phyloP scores from a whole-genome alignment of 164 flowering plant species.

The Magnolia officinalis region DNA sequence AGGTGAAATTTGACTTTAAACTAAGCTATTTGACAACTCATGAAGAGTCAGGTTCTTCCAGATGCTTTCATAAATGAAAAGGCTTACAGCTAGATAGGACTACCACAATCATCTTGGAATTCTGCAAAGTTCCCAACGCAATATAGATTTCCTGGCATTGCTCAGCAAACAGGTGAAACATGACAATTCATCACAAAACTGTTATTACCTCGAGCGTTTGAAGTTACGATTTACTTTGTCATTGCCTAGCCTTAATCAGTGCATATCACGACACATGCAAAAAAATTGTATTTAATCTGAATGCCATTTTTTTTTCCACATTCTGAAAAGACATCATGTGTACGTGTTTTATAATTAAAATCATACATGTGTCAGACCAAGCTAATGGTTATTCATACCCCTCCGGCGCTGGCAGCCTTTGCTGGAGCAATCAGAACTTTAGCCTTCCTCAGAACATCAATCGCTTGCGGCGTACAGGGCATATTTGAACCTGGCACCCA shows the following conservation, averaged over 20 bases:
- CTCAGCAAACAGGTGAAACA: not conserved
- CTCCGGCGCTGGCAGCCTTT: constrained; percentile 97
- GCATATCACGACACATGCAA: not conserved
- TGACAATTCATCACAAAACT: not conserved
- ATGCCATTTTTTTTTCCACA: not conserved
- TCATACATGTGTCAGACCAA: not conserved
- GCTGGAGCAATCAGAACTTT: constrained; percentile 94
- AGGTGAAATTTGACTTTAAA: not conserved
- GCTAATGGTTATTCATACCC: constrained; percentile 46
- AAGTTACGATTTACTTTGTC: not conserved
- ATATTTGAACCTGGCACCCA: constrained; percentile 76
- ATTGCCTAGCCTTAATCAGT: not conserved
- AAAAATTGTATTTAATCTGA: too few relatives aligned
- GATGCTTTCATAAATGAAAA: too few relatives aligned
- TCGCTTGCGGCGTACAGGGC: constrained; percentile 97
- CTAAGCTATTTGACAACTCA: not conserved
- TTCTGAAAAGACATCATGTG: not conserved
- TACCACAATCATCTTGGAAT: not conserved
- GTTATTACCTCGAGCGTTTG: not conserved
- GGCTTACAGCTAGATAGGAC: not conserved
- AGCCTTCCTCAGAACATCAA: constrained; percentile 79
- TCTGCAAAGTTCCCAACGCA: not conserved
- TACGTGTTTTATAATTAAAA: not conserved
- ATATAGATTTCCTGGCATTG: too few relatives aligned
- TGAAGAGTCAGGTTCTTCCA: not conserved